phyloP scores from a whole-genome alignment of 768 basidiomycete genomes.

The Polyporus arcularius region DNA sequence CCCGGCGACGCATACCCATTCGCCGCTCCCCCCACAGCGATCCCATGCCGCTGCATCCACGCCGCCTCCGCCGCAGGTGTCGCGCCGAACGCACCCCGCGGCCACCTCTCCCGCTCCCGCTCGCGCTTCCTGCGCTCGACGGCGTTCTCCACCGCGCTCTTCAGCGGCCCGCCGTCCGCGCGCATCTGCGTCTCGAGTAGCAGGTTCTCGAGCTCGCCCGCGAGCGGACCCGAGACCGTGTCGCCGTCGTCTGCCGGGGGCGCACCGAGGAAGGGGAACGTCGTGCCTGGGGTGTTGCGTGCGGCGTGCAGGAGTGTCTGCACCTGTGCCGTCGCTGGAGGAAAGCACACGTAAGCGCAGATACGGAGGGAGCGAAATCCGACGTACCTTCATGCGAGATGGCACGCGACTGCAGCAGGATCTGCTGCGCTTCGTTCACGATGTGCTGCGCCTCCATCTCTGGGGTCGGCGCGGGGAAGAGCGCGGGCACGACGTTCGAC shows the following conservation, averaged over 20 bases:
- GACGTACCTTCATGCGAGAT: conserved; percentile 58
- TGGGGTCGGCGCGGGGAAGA: conserved; percentile 49
- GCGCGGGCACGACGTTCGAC: conserved; percentile 65
- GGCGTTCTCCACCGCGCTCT: conserved; percentile 29
- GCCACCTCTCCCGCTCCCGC: neutral
- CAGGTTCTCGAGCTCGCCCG: conserved; percentile 63
- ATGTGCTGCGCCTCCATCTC: conserved; percentile 23
- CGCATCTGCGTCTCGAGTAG: conserved; percentile 64
- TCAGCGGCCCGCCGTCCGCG: conserved; percentile 56
- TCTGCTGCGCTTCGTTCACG: conserved; percentile 37
- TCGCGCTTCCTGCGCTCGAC: conserved; percentile 9
- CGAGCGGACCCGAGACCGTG: conserved; percentile 41
- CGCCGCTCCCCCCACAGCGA: neutral
- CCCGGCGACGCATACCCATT: neutral
- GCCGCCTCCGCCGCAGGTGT: neutral
- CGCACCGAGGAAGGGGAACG: conserved; percentile 38
- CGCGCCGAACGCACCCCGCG: neutral
- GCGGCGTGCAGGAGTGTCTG: conserved; percentile 44
- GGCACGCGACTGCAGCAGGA: conserved; percentile 42
- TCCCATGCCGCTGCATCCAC: neutral
- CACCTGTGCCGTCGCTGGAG: neutral
- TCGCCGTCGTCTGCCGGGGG: conserved; percentile 25
- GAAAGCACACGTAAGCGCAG: neutral
- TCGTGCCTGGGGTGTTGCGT: conserved; percentile 36
- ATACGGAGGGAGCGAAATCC: neutral